These are phyloP conservation scores for Volvariella surrecta DNA, from an alignment of 1,284 basidiomycete species.

Conservation along the genomic window DNA sequence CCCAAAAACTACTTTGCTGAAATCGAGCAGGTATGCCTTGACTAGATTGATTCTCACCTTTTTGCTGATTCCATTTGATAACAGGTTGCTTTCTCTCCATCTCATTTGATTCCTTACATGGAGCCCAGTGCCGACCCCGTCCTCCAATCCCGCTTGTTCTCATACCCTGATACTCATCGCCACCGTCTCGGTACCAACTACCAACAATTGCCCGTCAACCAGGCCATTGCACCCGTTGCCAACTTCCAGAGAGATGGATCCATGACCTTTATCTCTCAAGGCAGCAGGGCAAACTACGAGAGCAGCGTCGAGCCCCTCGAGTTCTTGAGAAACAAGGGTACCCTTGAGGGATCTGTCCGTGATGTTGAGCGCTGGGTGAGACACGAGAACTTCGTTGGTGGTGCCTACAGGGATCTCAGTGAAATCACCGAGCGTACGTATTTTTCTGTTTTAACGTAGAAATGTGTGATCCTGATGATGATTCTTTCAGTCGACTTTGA, in stretches of 20 bases:
- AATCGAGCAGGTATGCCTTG: conserved; percentile 61
- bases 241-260: conserved; percentile 85
- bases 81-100: conserved; percentile 76
- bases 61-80: conserved; percentile 8
- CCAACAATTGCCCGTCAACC: conserved; percentile 84
- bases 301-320: conserved; percentile 60
- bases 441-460: background rate
- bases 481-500: conserved; percentile 72
- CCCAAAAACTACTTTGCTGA: conserved; percentile 82
- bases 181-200: conserved; percentile 86
- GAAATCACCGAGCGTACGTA: conserved; percentile 74
- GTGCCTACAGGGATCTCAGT: conserved; percentile 67
- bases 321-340: conserved; percentile 32
- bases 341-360: conserved; percentile 27
- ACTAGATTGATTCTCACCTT: conserved; percentile 1
- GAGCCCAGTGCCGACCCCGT: conserved; percentile 88
- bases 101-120: conserved; percentile 80
- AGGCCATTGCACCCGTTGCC: conserved; percentile 60
- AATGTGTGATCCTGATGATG: conserved; percentile 5
- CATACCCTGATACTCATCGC: conserved; percentile 91
- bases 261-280: conserved; percentile 73
- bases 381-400: conserved; percentile 74
- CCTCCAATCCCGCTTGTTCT: conserved; percentile 88
- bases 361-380: conserved; percentile 31
- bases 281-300: conserved; percentile 80